Conservation (phyloP, 805 yeast species). For the Candida adriatica region DNA sequence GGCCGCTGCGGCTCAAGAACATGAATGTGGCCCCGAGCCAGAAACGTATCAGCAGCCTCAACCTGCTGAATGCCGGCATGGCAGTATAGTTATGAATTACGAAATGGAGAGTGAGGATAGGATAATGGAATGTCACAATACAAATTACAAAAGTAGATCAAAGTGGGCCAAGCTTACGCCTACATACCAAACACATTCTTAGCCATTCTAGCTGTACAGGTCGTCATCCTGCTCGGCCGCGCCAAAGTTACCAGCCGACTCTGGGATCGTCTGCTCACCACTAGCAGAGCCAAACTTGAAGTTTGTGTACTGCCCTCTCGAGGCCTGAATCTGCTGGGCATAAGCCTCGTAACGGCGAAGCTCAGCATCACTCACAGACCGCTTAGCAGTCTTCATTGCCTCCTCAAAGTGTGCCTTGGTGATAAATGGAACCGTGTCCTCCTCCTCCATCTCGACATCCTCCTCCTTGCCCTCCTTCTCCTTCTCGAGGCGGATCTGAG, state of each 20-base stretch:
- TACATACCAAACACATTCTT: not conserved
- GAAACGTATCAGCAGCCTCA: slow-evolving; percentile 6
- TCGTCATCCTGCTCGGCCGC: slow-evolving; percentile 55
- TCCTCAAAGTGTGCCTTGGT: slow-evolving; percentile 94
- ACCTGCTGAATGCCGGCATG: slow-evolving; percentile 9
- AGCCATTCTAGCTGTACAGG: slow-evolving; percentile 37
- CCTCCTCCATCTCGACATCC: slow-evolving; percentile 64
- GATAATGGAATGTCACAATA: too few species aligned
- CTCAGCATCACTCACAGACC: slow-evolving; percentile 96
- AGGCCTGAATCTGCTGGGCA: slow-evolving; percentile 91
- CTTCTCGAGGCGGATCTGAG: slow-evolving; percentile 44
- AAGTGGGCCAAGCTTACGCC: too few species aligned
- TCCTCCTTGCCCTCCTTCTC: slow-evolving; percentile 37
- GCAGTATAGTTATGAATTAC: too few species aligned
- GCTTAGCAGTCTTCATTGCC: slow-evolving; percentile 99
- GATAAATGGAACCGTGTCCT: slow-evolving; percentile 93
- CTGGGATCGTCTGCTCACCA: slow-evolving; percentile 31
- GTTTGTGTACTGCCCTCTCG: slow-evolving; percentile 90
- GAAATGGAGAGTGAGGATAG: too few species aligned
- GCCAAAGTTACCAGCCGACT: slow-evolving; percentile 32
- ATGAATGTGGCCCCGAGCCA: too few species aligned
- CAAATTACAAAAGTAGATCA: too few species aligned
- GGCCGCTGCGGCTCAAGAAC: slow-evolving; percentile 19
- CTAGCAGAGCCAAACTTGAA: slow-evolving; percentile 60
- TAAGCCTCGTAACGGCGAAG: slow-evolving; percentile 98